Percentiles rank a stretch among this genome's conserved stretches.
Conservation (phyloP, 2,329 filamentous ascomycete genomes). For the Diaporthe helianthi region DNA sequence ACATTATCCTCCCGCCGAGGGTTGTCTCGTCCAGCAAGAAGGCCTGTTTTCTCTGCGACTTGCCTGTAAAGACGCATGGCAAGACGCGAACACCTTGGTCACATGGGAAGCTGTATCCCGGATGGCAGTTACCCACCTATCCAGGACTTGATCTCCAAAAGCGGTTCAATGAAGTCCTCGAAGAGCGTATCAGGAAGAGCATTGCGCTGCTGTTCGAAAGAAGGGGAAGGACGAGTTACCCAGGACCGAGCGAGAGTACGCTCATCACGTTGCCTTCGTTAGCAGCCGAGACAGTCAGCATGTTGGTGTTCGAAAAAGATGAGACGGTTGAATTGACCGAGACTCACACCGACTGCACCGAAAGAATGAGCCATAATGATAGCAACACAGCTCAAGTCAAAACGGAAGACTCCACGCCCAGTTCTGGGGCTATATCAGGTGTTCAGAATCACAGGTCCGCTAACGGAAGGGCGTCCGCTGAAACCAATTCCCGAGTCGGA, state of each 20-base stretch:
- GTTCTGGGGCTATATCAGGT: not conserved
- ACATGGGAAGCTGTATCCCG: not conserved
- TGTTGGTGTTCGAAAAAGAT: not conserved
- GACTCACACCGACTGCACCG: not conserved
- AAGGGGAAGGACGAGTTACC: not conserved
- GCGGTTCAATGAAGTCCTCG: not conserved
- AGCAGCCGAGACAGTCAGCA: not conserved
- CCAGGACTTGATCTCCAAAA: not conserved
- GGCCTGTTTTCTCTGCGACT: not conserved
- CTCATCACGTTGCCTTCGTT: not conserved
- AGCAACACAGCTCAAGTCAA: not conserved
- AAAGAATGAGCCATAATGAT: fast-evolving
- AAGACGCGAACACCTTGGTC: not conserved
- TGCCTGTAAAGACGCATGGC: not conserved
- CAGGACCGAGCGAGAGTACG: not conserved
- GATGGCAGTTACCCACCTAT: not conserved
- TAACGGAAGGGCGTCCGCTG: not conserved
- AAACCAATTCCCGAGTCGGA: not conserved
- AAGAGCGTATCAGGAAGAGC: not conserved
- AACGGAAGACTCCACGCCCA: not conserved
- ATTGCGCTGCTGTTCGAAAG: not conserved
- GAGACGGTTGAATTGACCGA: not conserved
- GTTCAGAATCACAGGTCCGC: not conserved
- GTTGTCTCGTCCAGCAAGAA: not conserved
- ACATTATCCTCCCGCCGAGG: not conserved